Evolutionary conservation across 2,329 filamentous ascomycete species (phyloP).

Genomic region (Xylariaceae sp.): DNA sequence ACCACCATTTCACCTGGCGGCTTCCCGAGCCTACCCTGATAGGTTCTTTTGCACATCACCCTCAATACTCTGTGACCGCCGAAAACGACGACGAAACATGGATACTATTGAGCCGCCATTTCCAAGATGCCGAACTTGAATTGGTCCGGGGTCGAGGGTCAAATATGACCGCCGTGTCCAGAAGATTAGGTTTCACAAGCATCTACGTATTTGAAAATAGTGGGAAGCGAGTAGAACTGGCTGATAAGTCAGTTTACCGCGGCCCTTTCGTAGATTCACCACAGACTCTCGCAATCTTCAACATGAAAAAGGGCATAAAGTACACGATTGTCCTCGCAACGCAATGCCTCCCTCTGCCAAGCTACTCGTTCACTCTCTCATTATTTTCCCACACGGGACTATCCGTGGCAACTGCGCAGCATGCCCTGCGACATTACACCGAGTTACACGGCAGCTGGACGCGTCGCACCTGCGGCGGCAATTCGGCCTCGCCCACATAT

Average conservation of each 20-base stretch:
- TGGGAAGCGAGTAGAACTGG: constrained; percentile 70
- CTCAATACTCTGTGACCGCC: constrained; percentile 67
- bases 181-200: constrained; percentile 76
- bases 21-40: constrained; percentile 45
- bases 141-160: constrained; percentile 45
- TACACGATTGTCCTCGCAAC: constrained; percentile 70
- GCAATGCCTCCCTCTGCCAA: constrained; percentile 67
- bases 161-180: constrained; percentile 41
- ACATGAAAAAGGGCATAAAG: constrained; percentile 41
- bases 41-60: constrained; percentile 59
- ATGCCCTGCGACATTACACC: constrained; percentile 55
- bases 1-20: constrained; percentile 87
- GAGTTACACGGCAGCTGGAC: constrained; percentile 69
- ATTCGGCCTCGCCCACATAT: constrained; percentile 71
- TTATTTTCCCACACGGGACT: constrained; percentile 68
- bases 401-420: constrained; percentile 55
- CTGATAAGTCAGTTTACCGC: constrained; percentile 66
- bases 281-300: constrained; percentile 78
- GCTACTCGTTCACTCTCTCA: constrained; percentile 83
- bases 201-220: constrained; percentile 72
- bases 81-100: constrained; percentile 62
- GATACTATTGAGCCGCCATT: constrained; percentile 84
- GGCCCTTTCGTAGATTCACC: constrained; percentile 92
- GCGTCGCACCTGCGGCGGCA: constrained; percentile 76
- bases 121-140: constrained; percentile 63